Evolutionary conservation across 116 monocot genomes (phyloP), one percentile per base, ranked within the genome.

Genomic region (Zostera marina): DNA sequence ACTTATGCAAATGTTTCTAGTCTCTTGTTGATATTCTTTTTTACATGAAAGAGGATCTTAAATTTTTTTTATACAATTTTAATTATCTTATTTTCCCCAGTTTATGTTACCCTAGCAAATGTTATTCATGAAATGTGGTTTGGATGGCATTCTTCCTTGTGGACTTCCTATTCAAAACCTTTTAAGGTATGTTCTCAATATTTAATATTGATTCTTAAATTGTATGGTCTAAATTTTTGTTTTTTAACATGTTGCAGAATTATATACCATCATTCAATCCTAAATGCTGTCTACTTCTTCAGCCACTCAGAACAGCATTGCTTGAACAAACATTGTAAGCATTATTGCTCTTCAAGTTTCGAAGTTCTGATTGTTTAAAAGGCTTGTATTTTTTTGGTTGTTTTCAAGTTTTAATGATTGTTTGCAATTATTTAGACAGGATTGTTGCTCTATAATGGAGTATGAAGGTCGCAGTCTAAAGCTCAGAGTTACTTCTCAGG

Each of bases 111-210:
- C 70, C 17, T 96, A 61, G 60, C 70, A 8, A 76, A 64, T 74
- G 58, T 60, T 67, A 47, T 80, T 54, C 64, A 74, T 69, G 77
- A 89, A 51, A 82, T 96, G 79, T 96, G 89, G 96, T 89, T 72
- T 65, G 79, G 58, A 39, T 96, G 77, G 74, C 89, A 96, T 69
- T 76, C 82, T 54, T 78, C 76, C 25, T 25, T 89, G 68, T 96
- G 96, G 96, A 72, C 41, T 66, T 58, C 55, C 62, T 82, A 52
- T 48, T 66, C 74, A 41, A 70, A 61, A 43, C 22, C 46, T 61
- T n/a, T 70, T 47, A 58, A 81, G 87, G 92, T 92, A 45, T 52
- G 32, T 42, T 42, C 11, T 21, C 1, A 40, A 59, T 20, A 46
- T 7, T 58, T 52, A 38, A 3, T 52, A 39, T 22, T 52, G 10